Evolutionary conservation across 371 early-diverging fungal species (phyloP).

Genomic region (Mycotypha africana): DNA sequence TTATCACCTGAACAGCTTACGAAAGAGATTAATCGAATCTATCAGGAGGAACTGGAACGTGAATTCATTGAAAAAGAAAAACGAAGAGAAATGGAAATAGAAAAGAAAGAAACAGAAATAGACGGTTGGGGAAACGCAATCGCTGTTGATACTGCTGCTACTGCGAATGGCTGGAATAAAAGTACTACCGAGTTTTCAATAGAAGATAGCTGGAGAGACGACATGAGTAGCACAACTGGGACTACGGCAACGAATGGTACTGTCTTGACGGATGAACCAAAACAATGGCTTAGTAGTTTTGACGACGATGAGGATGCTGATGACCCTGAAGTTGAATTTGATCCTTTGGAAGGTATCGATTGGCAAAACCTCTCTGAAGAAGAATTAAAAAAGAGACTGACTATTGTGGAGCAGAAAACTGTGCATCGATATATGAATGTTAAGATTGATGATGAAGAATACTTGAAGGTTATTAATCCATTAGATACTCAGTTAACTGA

Average conservation of each 20-base stretch:
- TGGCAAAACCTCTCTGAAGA: conserved; percentile 34
- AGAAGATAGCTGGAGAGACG: neutral
- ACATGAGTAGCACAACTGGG: too few relatives aligned
- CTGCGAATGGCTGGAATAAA: neutral
- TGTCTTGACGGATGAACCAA: too few relatives aligned
- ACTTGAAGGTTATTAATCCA: conserved; percentile 31
- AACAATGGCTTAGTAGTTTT: too few relatives aligned
- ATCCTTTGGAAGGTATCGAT: conserved; percentile 33
- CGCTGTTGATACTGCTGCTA: neutral
- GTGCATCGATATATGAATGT: conserved; percentile 31
- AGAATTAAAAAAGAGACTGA: conserved; percentile 28
- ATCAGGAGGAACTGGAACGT: conserved; percentile 18
- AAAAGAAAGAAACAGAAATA: neutral
- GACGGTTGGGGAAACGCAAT: conserved; percentile 33
- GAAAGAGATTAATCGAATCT: conserved; percentile 23
- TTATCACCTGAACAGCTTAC: conserved; percentile 13
- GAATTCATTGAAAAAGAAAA: conserved; percentile 19
- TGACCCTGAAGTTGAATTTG: conserved; percentile 6
- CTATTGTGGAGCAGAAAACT: conserved; percentile 28
- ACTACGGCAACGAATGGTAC: too few relatives aligned
- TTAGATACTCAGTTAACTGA: conserved; percentile 14
- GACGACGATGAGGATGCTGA: conserved; percentile 24
- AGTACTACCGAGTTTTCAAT: neutral
- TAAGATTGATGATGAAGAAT: conserved; percentile 28
- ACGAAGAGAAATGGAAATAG: neutral